Base-by-base conservation (phyloP, 208 protist species). In the Naegleria lovaniensis region DNA sequence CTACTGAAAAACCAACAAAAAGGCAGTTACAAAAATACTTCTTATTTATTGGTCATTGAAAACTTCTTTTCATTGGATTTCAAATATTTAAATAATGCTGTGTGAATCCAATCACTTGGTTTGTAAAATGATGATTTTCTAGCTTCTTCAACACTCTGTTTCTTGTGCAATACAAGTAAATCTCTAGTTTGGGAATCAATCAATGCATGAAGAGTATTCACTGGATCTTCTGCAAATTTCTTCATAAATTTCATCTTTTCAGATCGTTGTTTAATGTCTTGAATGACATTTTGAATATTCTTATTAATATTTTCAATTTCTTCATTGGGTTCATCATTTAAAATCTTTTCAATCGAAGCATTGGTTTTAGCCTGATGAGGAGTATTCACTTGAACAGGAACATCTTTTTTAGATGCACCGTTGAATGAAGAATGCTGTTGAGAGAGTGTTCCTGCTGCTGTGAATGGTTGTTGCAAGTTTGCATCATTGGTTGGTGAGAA, bases 191-290 rank as follows among this genome's bases (percentile, higher is more conserved):
- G 67, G 6, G 29, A 36, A 36, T 79, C 67, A 36, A 79, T 79
- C n/a, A 79, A 36, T 36, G 16, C 5, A 33, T 79, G 67, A 36
- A 79, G 19, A 36, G 67, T 79, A 79, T 79, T 79, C 9, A 79
- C 29, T 36, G 67, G 67, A 36, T 79, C 67, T 36, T 79, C 29
- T 2, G 29, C 7, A 79, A 79, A 79, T 79, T 79, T 79, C 16
- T 79, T 79, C 67, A 79, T 79, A 79, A 79, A 79, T 33, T 79
- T 79, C 29, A 79, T 36, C 29, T 79, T 79, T 36, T 79, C 67
- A 25, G 67, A 29, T 11, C n/a, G 7, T 79, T 79, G 67, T 79
- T 79, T 79, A 36, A 79, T 79, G 19, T 79, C 29, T 33, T 79
- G 67, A 36, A 79, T 79, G 16, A 79, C 67, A 13, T 25, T 13